Conservation (phyloP, 495 filamentous ascomycete genomes). For the Pyronema domesticum region DNA sequence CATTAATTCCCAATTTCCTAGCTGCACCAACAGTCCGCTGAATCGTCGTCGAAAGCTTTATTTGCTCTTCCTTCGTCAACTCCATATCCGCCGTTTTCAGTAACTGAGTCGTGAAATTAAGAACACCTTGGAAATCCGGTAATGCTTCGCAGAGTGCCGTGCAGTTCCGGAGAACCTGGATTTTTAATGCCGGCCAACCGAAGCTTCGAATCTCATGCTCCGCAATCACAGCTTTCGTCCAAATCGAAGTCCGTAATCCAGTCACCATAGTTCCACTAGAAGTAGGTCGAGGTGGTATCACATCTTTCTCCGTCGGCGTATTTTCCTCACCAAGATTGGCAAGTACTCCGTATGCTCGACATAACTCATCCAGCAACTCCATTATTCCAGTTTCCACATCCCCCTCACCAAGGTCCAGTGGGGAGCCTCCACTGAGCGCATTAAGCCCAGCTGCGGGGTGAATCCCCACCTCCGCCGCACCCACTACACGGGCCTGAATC, state of each 20-base stretch:
- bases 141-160: conserved; percentile 86
- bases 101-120: conserved; percentile 69
- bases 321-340: conserved; percentile 4
- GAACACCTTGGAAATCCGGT: conserved; percentile 74
- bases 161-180: conserved; percentile 65
- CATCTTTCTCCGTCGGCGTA: conserved; percentile 5
- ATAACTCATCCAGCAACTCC: conserved; percentile 37
- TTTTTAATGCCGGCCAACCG: conserved; percentile 54
- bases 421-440: conserved; percentile 22
- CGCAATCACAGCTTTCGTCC: conserved; percentile 32
- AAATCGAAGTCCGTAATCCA: not conserved
- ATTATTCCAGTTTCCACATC: conserved; percentile 60
- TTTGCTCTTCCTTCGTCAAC: conserved; percentile 67
- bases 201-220: conserved; percentile 34
- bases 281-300: not conserved
- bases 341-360: conserved; percentile 28
- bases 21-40: conserved; percentile 61
- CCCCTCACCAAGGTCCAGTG: conserved; percentile 53
- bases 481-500: conserved; percentile 79
- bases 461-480: conserved; percentile 84
- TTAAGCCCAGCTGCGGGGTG: conserved; percentile 65
- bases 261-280: not conserved
- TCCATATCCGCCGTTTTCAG: conserved; percentile 66
- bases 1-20: conserved; percentile 47
- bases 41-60: conserved; percentile 63